phyloP scores from a whole-genome alignment of 1,284 basidiomycete genomes.

The Singerocomus inundabilis region DNA sequence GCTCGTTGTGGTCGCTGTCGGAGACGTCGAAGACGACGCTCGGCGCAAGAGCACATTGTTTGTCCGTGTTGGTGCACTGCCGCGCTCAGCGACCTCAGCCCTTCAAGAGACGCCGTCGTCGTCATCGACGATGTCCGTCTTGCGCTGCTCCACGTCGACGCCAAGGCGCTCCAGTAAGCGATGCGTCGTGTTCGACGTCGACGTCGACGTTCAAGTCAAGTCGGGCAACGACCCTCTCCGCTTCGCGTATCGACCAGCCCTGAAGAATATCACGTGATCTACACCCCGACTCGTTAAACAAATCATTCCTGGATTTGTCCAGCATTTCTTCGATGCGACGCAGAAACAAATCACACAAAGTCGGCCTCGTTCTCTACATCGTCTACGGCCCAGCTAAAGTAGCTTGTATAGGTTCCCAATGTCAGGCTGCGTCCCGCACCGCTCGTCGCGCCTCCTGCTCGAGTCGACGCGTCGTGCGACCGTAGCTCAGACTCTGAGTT shows the following conservation, averaged over 20 bases:
- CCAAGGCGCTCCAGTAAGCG: too few relatives aligned
- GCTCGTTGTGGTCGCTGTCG: constrained; percentile 1
- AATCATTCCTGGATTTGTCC: too few relatives aligned
- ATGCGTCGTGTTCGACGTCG: too few relatives aligned
- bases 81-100: not conserved
- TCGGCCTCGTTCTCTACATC: constrained; percentile 9
- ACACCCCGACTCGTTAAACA: too few relatives aligned
- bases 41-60: constrained; percentile 7
- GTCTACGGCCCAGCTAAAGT: not conserved
- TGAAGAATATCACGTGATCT: constrained; percentile 26
- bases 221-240: too few relatives aligned
- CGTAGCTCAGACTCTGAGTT: constrained; percentile 32
- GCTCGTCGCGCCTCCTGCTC: constrained; percentile 18
- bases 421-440: constrained; percentile 72
- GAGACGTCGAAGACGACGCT: not conserved
- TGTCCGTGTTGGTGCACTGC: constrained; percentile 13
- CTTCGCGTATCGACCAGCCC: constrained; percentile 27
- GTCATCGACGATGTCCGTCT: too few relatives aligned
- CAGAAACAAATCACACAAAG: constrained; percentile 47
- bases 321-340: constrained; percentile 31
- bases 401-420: constrained; percentile 58
- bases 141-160: too few relatives aligned
- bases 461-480: constrained; percentile 16
- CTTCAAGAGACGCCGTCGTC: too few relatives aligned
- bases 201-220: too few relatives aligned